phyloP scores from a whole-genome alignment of 2,329 filamentous ascomycete species.

The Pseudovirgaria hyperparasitica region DNA sequence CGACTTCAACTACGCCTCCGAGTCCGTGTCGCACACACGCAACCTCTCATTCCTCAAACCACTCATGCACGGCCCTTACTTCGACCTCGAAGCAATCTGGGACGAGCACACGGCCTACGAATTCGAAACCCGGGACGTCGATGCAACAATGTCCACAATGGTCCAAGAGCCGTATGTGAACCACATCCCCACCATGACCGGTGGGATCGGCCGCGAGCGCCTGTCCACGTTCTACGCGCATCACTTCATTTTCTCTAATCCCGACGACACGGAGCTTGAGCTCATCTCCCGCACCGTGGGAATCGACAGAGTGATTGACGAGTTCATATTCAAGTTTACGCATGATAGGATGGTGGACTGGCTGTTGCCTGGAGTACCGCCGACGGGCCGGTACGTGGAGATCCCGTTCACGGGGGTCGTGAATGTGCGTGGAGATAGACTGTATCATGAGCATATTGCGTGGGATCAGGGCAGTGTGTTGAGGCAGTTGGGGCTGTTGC shows the following conservation, averaged over 20 bases:
- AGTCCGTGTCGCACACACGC: slow-evolving; percentile 53
- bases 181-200: slow-evolving; percentile 56
- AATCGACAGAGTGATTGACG: slow-evolving; percentile 47
- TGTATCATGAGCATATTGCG: slow-evolving; percentile 59
- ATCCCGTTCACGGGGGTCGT: slow-evolving; percentile 54
- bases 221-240: slow-evolving; percentile 57
- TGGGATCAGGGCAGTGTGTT: slow-evolving; percentile 57
- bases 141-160: slow-evolving; percentile 71
- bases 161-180: slow-evolving; percentile 69
- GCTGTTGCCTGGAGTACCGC: slow-evolving; percentile 43
- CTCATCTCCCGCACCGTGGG: slow-evolving; percentile 61
- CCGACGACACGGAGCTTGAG: slow-evolving; percentile 52
- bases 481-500: slow-evolving; percentile 48
- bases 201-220: slow-evolving; percentile 52
- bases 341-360: slow-evolving; percentile 20
- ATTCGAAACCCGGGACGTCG: slow-evolving; percentile 55
- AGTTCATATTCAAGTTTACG: slow-evolving; percentile 22
- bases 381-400: slow-evolving; percentile 40
- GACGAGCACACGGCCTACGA: slow-evolving; percentile 64
- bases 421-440: slow-evolving; percentile 52
- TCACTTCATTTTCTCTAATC: slow-evolving; percentile 65
- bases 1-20: slow-evolving; percentile 40
- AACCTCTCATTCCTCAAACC: slow-evolving; percentile 53
- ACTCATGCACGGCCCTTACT: slow-evolving; percentile 49
- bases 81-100: slow-evolving; percentile 68